Conservation (phyloP, 148 eudicot genomes). For the Amaranthus palmeri region DNA sequence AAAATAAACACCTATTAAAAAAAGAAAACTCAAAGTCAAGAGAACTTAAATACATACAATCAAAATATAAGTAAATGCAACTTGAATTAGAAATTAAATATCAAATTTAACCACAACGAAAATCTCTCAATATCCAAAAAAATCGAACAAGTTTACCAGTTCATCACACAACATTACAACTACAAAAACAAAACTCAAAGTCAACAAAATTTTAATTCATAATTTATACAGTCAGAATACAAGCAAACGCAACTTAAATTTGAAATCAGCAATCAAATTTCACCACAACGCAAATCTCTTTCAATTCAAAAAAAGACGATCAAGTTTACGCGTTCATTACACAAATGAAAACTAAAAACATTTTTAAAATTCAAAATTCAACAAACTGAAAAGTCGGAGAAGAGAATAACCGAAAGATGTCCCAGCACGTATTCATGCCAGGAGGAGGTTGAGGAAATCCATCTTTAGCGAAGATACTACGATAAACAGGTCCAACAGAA, state of each 20-base stretch:
- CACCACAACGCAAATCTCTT: background rate
- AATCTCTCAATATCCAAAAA: background rate
- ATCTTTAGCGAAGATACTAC: slow-evolving; percentile 64
- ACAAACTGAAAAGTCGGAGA: background rate
- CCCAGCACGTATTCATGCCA: slow-evolving; percentile 87
- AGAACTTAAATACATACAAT: too few relatives aligned
- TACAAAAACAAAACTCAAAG: too few relatives aligned
- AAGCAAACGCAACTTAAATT: too few relatives aligned
- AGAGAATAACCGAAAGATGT: slow-evolving; percentile 63
- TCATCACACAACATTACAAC: too few relatives aligned
- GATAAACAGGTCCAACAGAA: slow-evolving; percentile 73
- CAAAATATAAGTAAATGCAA: background rate
- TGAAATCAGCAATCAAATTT: too few relatives aligned
- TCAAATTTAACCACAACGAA: background rate
- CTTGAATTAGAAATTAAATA: background rate
- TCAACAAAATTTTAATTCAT: too few relatives aligned
- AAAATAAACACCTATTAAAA: too few relatives aligned
- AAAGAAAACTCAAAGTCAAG: too few relatives aligned
- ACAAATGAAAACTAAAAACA: background rate
- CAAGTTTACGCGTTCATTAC: background rate
- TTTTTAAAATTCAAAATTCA: background rate
- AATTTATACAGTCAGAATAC: too few relatives aligned
- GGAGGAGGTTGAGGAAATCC: slow-evolving; percentile 58
- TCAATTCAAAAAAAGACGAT: background rate
- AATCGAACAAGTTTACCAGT: background rate